phyloP scores from a whole-genome alignment of 2,329 filamentous ascomycete species.

The Balansia obtecta region DNA sequence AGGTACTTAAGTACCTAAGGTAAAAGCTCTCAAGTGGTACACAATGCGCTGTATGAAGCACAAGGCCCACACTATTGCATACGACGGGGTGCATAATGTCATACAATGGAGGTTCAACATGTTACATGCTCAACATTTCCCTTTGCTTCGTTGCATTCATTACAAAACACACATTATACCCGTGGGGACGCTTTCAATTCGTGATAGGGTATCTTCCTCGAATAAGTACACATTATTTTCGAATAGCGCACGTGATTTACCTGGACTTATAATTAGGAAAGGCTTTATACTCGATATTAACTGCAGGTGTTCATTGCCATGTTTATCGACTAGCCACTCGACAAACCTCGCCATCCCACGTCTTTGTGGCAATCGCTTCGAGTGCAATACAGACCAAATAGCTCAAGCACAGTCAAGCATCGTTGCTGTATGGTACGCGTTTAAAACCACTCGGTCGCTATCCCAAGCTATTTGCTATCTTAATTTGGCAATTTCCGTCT shows the following conservation, averaged over 20 bases:
- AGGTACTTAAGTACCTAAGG: too few relatives aligned
- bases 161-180: not conserved
- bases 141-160: not conserved
- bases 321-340: too few relatives aligned
- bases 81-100: not conserved
- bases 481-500: not conserved
- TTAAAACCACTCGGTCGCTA: not conserved
- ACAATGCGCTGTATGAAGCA: not conserved
- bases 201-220: not conserved
- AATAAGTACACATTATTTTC: not conserved
- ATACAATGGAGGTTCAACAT: not conserved
- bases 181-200: not conserved
- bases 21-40: not conserved
- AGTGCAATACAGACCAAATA: not conserved
- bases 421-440: not conserved
- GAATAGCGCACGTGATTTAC: not conserved
- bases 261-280: not conserved
- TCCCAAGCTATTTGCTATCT: not conserved
- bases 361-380: not conserved
- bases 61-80: conserved; percentile 5
- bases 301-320: too few relatives aligned
- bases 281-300: too few relatives aligned
- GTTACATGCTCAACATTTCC: too few relatives aligned
- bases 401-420: too few relatives aligned
- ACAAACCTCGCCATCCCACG: too few relatives aligned